Conservation (phyloP, 345 rosid species). For the rapeseed (Brassica napus) region DNA sequence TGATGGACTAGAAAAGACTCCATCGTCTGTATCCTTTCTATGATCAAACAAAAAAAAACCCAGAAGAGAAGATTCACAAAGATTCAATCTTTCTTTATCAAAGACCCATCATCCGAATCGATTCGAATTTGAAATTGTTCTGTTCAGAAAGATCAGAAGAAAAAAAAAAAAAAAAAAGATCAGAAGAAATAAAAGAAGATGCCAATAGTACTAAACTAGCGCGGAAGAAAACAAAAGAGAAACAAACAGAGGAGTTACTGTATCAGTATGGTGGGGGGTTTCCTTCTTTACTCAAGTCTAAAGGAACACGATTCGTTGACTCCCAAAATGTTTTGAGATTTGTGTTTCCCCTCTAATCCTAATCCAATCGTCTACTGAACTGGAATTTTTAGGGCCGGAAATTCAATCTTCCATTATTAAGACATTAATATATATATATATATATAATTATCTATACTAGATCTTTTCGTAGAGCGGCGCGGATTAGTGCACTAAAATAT, state of each 20-base stretch:
- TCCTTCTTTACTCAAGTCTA: neutral
- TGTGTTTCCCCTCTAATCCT: neutral
- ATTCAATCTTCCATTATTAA: neutral
- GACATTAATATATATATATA: neutral
- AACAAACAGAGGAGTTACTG: neutral
- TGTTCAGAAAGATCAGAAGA: slow-evolving; percentile 11
- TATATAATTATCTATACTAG: neutral
- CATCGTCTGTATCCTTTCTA: slow-evolving; percentile 4
- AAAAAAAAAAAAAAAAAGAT: slow-evolving; percentile 6
- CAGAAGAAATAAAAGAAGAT: neutral
- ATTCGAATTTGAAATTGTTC: neutral
- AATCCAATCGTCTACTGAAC: neutral
- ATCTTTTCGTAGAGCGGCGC: too few species aligned
- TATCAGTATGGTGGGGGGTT: slow-evolving; percentile 14
- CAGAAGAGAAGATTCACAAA: slow-evolving; percentile 14
- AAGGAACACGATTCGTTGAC: slow-evolving; percentile 15
- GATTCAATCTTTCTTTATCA: neutral
- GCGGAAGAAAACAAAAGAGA: slow-evolving; percentile 19
- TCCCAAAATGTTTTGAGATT: neutral
- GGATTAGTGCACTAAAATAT: too few species aligned
- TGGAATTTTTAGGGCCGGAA: neutral
- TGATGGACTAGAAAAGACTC: slow-evolving; percentile 74
- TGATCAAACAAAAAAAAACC: neutral
- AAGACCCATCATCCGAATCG: slow-evolving; percentile 19
- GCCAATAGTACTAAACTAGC: neutral